Percentiles rank a stretch among this genome's conserved stretches.
Evolutionary conservation across 78 protist species (phyloP).

Genomic region (Corallochytrium limacisporum): DNA sequence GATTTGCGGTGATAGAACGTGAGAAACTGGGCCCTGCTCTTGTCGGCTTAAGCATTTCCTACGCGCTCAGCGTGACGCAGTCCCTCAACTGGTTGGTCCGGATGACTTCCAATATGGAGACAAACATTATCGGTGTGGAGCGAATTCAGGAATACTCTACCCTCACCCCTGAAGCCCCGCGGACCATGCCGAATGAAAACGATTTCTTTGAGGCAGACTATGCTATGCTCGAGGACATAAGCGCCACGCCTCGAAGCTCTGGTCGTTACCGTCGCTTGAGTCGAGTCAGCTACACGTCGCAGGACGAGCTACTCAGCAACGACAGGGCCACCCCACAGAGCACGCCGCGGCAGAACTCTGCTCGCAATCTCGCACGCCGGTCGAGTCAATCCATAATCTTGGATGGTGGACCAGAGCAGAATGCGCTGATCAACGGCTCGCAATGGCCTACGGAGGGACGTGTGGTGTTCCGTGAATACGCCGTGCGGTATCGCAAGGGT

Average conservation of each 20-base stretch:
- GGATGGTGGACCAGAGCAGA: neutral
- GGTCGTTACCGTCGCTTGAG: too few species aligned
- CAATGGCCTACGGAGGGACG: conserved; percentile 54
- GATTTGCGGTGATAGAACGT: conserved; percentile 25
- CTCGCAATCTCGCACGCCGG: too few species aligned
- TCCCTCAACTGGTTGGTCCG: conserved; percentile 34
- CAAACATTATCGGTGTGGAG: conserved; percentile 59
- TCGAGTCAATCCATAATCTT: neutral
- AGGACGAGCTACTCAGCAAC: too few species aligned
- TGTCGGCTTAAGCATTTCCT: conserved; percentile 49
- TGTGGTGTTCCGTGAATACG: conserved; percentile 8
- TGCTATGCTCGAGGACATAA: neutral
- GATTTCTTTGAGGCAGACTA: neutral
- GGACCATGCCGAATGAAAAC: too few species aligned
- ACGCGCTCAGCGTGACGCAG: conserved; percentile 30
- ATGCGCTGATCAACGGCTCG: neutral
- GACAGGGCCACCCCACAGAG: too few species aligned
- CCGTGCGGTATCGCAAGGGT: conserved; percentile 54
- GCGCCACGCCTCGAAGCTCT: neutral
- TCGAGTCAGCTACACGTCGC: too few species aligned
- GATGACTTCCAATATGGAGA: conserved; percentile 35
- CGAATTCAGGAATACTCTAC: conserved; percentile 29
- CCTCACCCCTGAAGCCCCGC: conserved; percentile 6
- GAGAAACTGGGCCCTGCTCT: conserved; percentile 24
- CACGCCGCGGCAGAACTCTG: too few species aligned